Percentiles rank a stretch among this genome's conserved stretches.
Evolutionary conservation across 2,329 filamentous ascomycete genomes (phyloP).

Genomic region (Penicillium sp.): DNA sequence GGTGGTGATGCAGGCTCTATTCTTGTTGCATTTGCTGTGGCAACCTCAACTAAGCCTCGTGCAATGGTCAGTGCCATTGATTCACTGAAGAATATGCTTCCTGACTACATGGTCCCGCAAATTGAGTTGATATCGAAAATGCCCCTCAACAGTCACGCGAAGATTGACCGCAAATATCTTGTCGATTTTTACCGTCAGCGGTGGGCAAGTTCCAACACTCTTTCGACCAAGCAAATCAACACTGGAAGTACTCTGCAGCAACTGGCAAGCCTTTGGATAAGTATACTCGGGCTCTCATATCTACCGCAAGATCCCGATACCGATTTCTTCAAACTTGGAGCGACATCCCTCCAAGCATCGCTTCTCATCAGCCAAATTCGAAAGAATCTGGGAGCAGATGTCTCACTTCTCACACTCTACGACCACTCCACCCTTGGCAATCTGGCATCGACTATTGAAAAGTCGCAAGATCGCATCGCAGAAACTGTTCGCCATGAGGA

Average conservation of each 20-base stretch:
- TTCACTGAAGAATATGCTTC: background rate
- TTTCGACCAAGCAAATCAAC: too few relatives aligned
- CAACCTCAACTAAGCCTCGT: constrained; percentile 21
- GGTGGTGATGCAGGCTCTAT: too few relatives aligned
- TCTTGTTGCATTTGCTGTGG: constrained; percentile 18
- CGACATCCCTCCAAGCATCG: constrained; percentile 16
- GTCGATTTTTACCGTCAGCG: constrained; percentile 7
- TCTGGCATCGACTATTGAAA: constrained; percentile 10
- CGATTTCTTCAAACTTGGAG: background rate
- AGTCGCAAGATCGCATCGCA: too few relatives aligned
- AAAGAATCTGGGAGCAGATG: background rate
- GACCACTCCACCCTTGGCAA: constrained; percentile 16
- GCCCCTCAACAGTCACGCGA: constrained; percentile 70
- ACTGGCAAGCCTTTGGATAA: background rate
- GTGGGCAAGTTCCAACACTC: background rate
- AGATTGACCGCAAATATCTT: constrained; percentile 47
- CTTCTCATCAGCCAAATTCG: constrained; percentile 20
- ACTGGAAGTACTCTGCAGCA: too few relatives aligned
- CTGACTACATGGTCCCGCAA: constrained; percentile 61
- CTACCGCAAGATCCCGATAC: background rate
- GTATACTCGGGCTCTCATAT: too few relatives aligned
- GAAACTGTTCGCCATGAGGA: constrained; percentile 10
- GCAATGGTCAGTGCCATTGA: background rate
- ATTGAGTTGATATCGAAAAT: constrained; percentile 62
- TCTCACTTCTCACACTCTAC: constrained; percentile 22